Evolutionary conservation across 805 yeast genomes (phyloP), one percentile per base, ranked within the genome.

Genomic region (Alloascoidea hylecoeti): DNA sequence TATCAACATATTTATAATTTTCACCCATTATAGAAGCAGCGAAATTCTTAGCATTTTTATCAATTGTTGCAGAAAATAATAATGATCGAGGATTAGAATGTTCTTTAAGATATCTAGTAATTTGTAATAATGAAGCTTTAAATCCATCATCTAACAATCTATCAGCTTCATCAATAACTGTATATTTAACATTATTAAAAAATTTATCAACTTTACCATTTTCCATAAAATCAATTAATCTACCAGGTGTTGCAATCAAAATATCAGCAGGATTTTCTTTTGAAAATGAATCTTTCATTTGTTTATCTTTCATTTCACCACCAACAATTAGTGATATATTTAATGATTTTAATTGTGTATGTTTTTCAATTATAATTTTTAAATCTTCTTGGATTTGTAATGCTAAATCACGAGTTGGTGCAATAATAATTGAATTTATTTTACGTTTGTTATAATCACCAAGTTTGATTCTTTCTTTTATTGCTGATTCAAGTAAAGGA

Each of bases 371-470:
- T 19, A 77, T 54, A 45, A 71, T 70, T 32, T 59, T 56, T 42
- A 79, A 63, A 44, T 85, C 88, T 38, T 67, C 68, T 47, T 75
- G 72, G 44, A 81, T 82, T 57, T 86, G 96, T 47, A 72, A 65
- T 12, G 96, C 96, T 48, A 86, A 68, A 59, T 88, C 96, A 62
- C 96, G 73, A 4, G 96, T 86, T 35, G 96, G 96, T 2, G 89
- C 79, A 39, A 86, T 69, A 16, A 86, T 72, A 41, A 88, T 68
- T 19, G 85, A 66, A 45, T 69, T 63, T 3, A 54, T 50, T 14
- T 53, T 57, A 9, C 46, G 48, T 39, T 49, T 52, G n/a, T n/a
- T n/a, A n/a, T n/a, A n/a, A n/a, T n/a, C n/a, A n/a, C n/a, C n/a
- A 36, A 46, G 52, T 23, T n/a, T 9, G 13, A 23, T 23, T 41